Conservation (phyloP, 192 early-diverging fungal genomes). For the Entomortierella lignicola region DNA sequence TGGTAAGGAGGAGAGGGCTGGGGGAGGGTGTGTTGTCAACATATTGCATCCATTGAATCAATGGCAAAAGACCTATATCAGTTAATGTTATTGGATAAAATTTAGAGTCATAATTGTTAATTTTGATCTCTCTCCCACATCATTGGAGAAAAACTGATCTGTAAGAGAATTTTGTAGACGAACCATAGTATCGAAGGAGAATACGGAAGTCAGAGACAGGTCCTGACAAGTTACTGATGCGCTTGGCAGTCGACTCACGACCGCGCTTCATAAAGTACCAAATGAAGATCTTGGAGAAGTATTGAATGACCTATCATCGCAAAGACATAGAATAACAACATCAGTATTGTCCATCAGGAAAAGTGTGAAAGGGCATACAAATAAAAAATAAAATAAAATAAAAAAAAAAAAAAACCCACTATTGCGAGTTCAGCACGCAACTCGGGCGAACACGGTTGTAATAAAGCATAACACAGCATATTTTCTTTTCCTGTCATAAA, state of each 20-base stretch:
- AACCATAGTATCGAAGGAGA: constrained; percentile 85
- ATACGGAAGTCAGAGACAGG: constrained; percentile 95
- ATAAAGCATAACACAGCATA: not conserved
- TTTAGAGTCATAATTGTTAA: constrained; percentile 20
- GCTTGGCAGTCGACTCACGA: constrained; percentile 70
- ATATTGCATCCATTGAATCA: constrained; percentile 88
- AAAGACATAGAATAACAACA: too few species aligned
- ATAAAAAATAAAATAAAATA: too few species aligned
- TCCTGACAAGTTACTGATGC: constrained; percentile 81
- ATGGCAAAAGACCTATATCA: constrained; percentile 77
- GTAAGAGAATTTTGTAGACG: not conserved
- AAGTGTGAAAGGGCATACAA: too few species aligned
- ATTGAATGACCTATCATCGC: constrained; percentile 94
- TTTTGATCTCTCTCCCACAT: too few species aligned
- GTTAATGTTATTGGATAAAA: constrained; percentile 3
- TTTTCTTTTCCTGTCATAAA: not conserved
- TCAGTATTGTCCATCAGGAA: too few species aligned
- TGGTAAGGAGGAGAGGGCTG: constrained; percentile 67
- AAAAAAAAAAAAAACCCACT: too few species aligned
- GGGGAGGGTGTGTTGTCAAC: constrained; percentile 80
- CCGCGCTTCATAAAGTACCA: constrained; percentile 77
- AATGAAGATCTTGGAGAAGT: constrained; percentile 90
- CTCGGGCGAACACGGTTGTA: constrained; percentile 15
- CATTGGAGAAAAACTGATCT: too few species aligned
- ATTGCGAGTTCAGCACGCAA: too few species aligned